Base-by-base conservation (phyloP, 768 basidiomycete genomes). In the Auriscalpium microsporum region DNA sequence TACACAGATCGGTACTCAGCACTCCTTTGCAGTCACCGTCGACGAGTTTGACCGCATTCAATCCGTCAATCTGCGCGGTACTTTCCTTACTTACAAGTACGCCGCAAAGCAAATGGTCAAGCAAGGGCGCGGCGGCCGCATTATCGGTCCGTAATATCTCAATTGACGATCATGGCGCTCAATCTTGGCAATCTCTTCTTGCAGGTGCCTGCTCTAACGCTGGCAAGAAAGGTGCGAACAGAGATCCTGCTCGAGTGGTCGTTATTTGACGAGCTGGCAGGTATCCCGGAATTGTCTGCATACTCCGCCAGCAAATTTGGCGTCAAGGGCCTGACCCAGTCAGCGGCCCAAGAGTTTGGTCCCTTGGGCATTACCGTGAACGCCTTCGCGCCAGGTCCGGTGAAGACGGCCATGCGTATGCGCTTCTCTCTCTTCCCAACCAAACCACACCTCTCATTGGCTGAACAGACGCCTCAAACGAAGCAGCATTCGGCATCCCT, bases 71-170 rank as follows among this genome's bases (percentile, higher is more conserved):
- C 50, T 50, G 23, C 55, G 55, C 2, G 33, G 60, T 19, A 45
- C 55, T 10, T 59, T 65, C 56, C 58, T 62, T 19, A 62, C 63
- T 53, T 65, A 65, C 58, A 60, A 65, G 54, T 45, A 56, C 28
- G 64, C 64, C 0, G 61, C 55, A 17, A 58, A 56, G 40, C 58
- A 64, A 54, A 62, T 64, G 64, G 50, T 63, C 6, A 49, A 46
- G 23, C 58, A 63, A 53, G 44, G 55, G 6, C 45, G 48, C 23
- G 60, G 60, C 10, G 55, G 60, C 37, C 58, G 55, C 17, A 58
- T 59, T 19, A 56, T 61, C 23, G 60, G 58, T 58, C 33, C 38
- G 33, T 14, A 10, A 13, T 17, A 33, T 10, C 8, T 6, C n/a
- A 10, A 10, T 17, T 19, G 11, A 9, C 40, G 36, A 23, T 8